phyloP scores from a whole-genome alignment of 805 yeast species.

The Lipomyces orientalis region DNA sequence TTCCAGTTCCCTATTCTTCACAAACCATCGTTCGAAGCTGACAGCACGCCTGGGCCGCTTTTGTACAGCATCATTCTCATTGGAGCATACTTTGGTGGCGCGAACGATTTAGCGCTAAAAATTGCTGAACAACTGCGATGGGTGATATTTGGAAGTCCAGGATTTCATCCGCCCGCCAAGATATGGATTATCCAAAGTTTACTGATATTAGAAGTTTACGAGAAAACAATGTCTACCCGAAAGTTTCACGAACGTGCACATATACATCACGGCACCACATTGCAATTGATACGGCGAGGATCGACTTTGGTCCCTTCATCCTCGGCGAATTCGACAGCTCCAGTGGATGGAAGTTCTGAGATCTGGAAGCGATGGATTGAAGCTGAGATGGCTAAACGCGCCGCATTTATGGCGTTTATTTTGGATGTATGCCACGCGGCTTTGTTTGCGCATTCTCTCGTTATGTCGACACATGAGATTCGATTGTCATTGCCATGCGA shows the following conservation, averaged over 20 bases:
- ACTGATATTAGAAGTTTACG: slow-evolving; percentile 75
- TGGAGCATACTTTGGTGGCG: slow-evolving; percentile 56
- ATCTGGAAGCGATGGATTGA: slow-evolving; percentile 76
- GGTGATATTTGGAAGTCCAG: slow-evolving; percentile 70
- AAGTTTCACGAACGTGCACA: slow-evolving; percentile 80
- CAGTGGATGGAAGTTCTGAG: slow-evolving; percentile 40
- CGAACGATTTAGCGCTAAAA: slow-evolving; percentile 50
- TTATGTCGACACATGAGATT: slow-evolving; percentile 63
- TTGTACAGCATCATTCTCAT: slow-evolving; percentile 61
- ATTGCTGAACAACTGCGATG: slow-evolving; percentile 69
- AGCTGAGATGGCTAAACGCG: slow-evolving; percentile 75
- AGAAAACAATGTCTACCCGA: slow-evolving; percentile 72
- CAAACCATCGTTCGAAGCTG: slow-evolving; percentile 61
- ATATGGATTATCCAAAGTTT: slow-evolving; percentile 79
- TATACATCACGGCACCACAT: slow-evolving; percentile 84
- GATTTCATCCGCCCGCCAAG: slow-evolving; percentile 76
- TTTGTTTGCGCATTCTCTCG: slow-evolving; percentile 73
- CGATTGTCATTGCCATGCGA: slow-evolving; percentile 68
- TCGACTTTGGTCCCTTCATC: slow-evolving; percentile 26
- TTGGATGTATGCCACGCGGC: slow-evolving; percentile 80
- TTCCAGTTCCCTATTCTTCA: slow-evolving; percentile 66
- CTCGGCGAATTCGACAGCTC: not conserved
- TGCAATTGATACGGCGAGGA: slow-evolving; percentile 70
- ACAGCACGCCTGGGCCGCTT: slow-evolving; percentile 55
- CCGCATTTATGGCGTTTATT: slow-evolving; percentile 81